These are phyloP conservation scores for Chlorella ohadii DNA, from an alignment of 139 green algal species.

Conservation along the genomic window DNA sequence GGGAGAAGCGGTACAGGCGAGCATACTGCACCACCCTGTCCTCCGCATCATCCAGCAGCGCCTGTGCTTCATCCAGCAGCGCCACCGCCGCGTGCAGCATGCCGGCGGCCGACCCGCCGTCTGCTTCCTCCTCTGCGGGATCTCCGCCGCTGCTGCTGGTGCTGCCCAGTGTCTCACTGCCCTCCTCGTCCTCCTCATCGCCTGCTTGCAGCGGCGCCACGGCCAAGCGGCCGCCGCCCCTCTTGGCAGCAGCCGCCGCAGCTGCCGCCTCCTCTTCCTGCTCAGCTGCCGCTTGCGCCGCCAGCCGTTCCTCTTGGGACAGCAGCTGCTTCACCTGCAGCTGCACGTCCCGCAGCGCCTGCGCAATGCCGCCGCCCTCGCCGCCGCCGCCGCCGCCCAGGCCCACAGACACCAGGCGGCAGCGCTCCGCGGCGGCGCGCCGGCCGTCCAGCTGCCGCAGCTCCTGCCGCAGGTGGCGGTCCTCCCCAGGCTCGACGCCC, in stretches of 20 bases:
- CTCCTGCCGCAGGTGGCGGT: constrained; percentile 43
- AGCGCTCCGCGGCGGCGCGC: constrained; percentile 50
- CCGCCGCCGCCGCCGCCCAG: constrained; percentile 3
- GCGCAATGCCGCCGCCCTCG: constrained; percentile 30
- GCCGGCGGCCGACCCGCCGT: constrained; percentile 30
- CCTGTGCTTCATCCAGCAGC: constrained; percentile 35
- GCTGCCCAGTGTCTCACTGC: no score
- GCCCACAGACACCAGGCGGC: constrained; percentile 30
- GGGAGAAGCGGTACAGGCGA: constrained; percentile 47
- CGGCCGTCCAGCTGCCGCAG: constrained; percentile 59
- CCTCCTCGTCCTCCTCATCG: constrained; percentile 26
- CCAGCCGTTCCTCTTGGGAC: constrained; percentile 46
- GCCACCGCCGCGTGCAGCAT: constrained; percentile 41
- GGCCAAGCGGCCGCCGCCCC: constrained; percentile 16
- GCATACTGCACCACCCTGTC: constrained; percentile 43
- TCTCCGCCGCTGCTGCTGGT: no score
- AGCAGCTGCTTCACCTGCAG: constrained; percentile 41
- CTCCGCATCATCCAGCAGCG: constrained; percentile 43
- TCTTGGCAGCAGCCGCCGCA: constrained; percentile 19
- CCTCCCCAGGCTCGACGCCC: constrained; percentile 53
- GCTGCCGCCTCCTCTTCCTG: background rate
- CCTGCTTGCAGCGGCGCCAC: background rate
- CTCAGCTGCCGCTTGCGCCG: constrained; percentile 16
- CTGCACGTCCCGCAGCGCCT: constrained; percentile 53
- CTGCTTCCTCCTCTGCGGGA: constrained; percentile 11